These are phyloP conservation scores for Linaria vulgaris DNA, from an alignment of 257 asterid genomes.

Conservation along the genomic window DNA sequence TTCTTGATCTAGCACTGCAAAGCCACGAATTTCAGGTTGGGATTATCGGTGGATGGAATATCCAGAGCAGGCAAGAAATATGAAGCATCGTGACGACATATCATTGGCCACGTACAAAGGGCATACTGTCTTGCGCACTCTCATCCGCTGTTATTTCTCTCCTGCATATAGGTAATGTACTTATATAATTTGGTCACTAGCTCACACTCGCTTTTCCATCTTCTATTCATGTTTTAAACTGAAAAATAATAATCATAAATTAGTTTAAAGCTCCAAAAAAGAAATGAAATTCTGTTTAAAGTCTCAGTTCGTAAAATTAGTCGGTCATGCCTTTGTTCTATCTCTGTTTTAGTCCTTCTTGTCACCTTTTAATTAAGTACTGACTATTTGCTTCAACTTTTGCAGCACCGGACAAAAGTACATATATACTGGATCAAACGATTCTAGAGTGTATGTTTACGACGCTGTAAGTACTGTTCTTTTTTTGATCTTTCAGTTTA, in stretches of 20 bases:
- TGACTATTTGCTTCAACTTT: too few relatives aligned
- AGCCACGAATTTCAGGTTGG: slow-evolving; percentile 54
- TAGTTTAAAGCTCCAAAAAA: too few relatives aligned
- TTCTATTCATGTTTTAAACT: too few relatives aligned
- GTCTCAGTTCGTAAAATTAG: too few relatives aligned
- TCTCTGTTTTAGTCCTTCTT: too few relatives aligned
- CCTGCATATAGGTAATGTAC: slow-evolving; percentile 65
- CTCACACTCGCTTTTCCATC: too few relatives aligned
- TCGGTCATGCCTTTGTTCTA: too few relatives aligned
- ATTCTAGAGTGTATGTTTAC: slow-evolving; percentile 62
- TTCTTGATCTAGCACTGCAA: slow-evolving; percentile 50
- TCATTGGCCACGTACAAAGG: slow-evolving; percentile 88
- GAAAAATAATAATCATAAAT: too few relatives aligned
- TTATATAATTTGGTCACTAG: too few relatives aligned
- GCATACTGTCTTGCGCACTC: slow-evolving; percentile 82
- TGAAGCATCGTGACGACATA: slow-evolving; percentile 52
- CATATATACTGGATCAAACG: slow-evolving; percentile 88
- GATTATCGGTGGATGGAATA: slow-evolving; percentile 88
- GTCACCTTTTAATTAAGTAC: too few relatives aligned
- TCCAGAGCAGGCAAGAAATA: slow-evolving; percentile 50
- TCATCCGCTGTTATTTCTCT: slow-evolving; percentile 89
- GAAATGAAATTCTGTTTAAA: too few relatives aligned
- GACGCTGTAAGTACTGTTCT: slow-evolving; percentile 59
- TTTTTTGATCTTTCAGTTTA: too few relatives aligned
- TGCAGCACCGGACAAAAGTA: slow-evolving; percentile 93